Base-by-base conservation (phyloP, 148 eudicot species). In the Gaultheria prostrata region DNA sequence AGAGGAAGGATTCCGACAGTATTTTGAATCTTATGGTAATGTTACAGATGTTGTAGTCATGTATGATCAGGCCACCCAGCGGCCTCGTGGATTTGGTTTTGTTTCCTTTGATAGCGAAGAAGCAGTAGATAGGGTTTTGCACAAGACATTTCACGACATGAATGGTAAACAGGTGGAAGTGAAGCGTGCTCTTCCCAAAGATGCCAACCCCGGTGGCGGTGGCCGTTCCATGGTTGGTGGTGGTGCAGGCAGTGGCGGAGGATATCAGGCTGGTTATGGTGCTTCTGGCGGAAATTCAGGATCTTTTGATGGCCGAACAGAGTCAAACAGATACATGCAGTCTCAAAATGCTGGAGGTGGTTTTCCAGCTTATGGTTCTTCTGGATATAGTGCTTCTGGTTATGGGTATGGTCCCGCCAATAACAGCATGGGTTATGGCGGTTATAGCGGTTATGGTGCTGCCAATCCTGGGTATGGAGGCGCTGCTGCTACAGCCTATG, bases 51-150 rank as follows among this genome's bases (percentile, higher is more conserved):
- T 93, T 35, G 98, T 94, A 80, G 92, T 96, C 59, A 96, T 96
- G 99, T 92, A 91, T 86, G 99, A 96, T 80, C 99, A 96, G 89
- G 91, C 91, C 81, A 96, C 99, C 20, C 91, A 91, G 51, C 88
- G 99, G 39, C 99, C 99, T 20, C 93, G 99, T 83, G 99, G 99
- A 59, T 96, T 96, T 88, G 99, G 99, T 51, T 96, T 96, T 77
- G 89, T 96, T 86, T 90, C 98, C 32, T 96, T 96, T 82, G 98
- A 96, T 46, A 89, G 85, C 72, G 99, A 96, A 88, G 99, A 96
- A 49, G 97, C 99, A 83, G 99, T 96, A 35, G 99, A 94, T 85
- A 91, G 97, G 90, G 99, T 96, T 86, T 83, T 94, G 45, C 97
- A 94, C 79, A 94, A 90, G 85, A 91, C 93, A 11, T 96, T 93